Base-by-base conservation (phyloP, 2,329 filamentous ascomycete species). In the Nothophaeocryptopus gaeumannii region DNA sequence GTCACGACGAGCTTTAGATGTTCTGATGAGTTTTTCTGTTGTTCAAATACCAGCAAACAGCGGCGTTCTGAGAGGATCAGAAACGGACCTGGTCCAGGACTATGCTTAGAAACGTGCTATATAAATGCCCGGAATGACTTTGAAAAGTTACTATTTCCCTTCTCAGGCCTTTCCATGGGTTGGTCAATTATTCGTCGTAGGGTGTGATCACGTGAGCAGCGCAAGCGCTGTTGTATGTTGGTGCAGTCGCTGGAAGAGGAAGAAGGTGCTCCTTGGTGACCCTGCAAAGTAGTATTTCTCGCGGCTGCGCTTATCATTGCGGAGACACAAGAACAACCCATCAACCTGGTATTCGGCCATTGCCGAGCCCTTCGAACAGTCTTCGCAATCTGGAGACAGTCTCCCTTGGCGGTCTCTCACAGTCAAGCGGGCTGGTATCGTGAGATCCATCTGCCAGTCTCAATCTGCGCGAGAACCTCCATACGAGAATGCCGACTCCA, bases 1-100 rank as follows among this genome's bases (percentile, higher is more conserved):
- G 67, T 38, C 75, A 78, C 67, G 75, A 78, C 53, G 75, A 78
- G 70, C 69, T 78, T 67, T 78, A 66, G 55, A 50, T 30, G 47
- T 15, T 26, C 20, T 26, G 20, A 26, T 26, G 20, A 26, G 20
- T 26, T 26, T 26, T 26, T 26, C 20, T 26, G 20, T 26, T 26
- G 20, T 26, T 26, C 20, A 26, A 26, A 26, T 26, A 26, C 20
- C 20, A 26, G 20, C 20, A 26, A 45, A 39, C 5, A 12, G 47
- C 48, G 47, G 49, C 50, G 48, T 50, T 48, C 20, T 34, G 35
- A 37, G 16, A 45, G 29, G 42, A 33, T 15, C 31, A 45, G 30
- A 41, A 52, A 39, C 42, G 41, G 15, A 14, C 39, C 50, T 26
- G 20, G 20, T 26, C 20, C 20, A 26, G 30, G 16, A 15, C 34